Conservation (phyloP, 257 asterid species). For the Solanum chiquidenum region DNA sequence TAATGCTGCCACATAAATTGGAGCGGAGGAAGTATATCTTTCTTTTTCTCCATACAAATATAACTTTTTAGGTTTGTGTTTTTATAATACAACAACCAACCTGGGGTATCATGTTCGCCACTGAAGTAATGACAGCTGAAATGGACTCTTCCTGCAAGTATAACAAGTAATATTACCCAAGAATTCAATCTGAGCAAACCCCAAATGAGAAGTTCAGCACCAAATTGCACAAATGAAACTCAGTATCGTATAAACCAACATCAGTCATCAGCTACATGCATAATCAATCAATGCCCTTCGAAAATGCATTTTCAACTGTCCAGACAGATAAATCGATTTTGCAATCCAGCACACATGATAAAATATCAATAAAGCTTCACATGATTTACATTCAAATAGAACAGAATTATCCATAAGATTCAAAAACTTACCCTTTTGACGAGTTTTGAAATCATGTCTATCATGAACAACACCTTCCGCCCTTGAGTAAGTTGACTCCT, state of each 20-base stretch:
- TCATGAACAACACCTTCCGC: conserved; percentile 75
- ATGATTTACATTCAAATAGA: not conserved
- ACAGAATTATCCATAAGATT: not conserved
- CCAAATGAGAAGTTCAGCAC: not conserved
- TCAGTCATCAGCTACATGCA: not conserved
- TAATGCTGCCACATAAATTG: not conserved
- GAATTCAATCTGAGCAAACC: not conserved
- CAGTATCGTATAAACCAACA: not conserved
- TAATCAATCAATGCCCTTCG: not conserved
- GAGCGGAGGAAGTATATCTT: not conserved
- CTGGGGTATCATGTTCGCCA: conserved; percentile 96
- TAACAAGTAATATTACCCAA: not conserved
- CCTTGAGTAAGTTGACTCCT: conserved; percentile 97
- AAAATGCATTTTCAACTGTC: not conserved
- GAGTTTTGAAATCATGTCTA: conserved; percentile 84
- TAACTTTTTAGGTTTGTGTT: not conserved
- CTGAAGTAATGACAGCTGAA: conserved; percentile 86
- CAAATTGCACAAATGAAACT: not conserved
- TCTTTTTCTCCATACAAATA: not conserved
- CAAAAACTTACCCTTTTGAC: conserved; percentile 47
- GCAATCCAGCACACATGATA: not conserved
- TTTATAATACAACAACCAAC: conserved; percentile 31
- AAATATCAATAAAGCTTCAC: not conserved
- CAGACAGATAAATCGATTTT: not conserved
- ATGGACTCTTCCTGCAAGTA: conserved; percentile 80